Evolutionary conservation across 306 rosid species (phyloP).

Genomic region (Pyrus bretschneideri): DNA sequence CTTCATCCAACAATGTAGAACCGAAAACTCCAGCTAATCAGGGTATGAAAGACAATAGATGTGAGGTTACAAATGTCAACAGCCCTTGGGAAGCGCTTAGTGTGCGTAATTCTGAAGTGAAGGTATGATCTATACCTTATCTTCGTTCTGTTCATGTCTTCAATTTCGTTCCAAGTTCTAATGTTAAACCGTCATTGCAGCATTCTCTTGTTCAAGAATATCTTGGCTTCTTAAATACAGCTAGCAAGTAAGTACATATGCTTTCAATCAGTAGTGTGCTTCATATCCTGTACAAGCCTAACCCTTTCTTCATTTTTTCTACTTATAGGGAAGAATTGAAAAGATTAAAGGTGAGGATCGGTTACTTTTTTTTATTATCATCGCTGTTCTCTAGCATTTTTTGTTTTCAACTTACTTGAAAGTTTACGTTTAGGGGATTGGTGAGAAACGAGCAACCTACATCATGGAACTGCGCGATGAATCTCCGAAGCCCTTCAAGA

Average conservation of each 20-base stretch:
- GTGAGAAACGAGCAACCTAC: constrained; percentile 78
- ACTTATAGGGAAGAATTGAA: constrained; percentile 64
- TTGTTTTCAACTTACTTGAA: neutral
- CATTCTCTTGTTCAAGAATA: constrained; percentile 50
- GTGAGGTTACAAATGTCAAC: constrained; percentile 25
- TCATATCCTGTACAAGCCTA: neutral
- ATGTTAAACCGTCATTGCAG: constrained; percentile 33
- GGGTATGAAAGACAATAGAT: constrained; percentile 10
- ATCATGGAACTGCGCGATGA: constrained; percentile 67
- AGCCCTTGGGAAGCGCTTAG: constrained; percentile 73
- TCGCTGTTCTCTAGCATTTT: neutral
- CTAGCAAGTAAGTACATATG: constrained; percentile 59
- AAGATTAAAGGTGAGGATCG: constrained; percentile 44
- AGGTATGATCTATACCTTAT: constrained; percentile 35
- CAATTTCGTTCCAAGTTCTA: neutral
- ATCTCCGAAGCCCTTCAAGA: constrained; percentile 73
- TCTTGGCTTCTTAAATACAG: constrained; percentile 61
- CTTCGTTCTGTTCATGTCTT: neutral
- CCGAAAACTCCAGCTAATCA: constrained; percentile 57
- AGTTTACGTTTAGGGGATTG: constrained; percentile 53
- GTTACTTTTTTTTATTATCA: neutral
- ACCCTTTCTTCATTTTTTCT: neutral
- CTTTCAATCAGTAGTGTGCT: neutral
- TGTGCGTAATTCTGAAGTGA: constrained; percentile 44
- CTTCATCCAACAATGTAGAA: constrained; percentile 35